Base-by-base conservation (phyloP, 345 rosid genomes). In the Lumnitzera racemosa region DNA sequence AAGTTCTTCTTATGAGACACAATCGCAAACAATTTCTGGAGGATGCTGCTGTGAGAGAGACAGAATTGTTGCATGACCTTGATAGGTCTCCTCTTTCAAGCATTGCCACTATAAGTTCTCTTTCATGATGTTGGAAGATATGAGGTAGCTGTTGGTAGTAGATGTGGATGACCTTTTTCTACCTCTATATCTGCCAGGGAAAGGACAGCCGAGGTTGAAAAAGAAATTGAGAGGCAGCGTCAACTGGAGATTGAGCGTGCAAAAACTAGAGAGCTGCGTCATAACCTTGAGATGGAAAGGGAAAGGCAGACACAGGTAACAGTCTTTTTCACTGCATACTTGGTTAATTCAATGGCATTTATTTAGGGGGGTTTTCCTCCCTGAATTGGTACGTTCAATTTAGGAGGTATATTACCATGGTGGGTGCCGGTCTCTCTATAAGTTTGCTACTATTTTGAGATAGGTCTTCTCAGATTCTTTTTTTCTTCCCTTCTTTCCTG, bases 251-350 rank as follows among this genome's bases (percentile, higher is more conserved):
- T 81, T 61, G 96, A 89, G 67, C 81, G 87, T 59, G 87, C 85
- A 57, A 83, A 77, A 72, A 86, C 92, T 25, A 89, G 82, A 69
- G 96, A 86, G 64, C 74, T 89, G 64, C 83, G 81, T 13, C 79
- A 80, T 72, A 84, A 70, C 64, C 87, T 89, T 72, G 96, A 89
- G 50, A 79, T 86, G 82, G 96, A 89, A 70, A 89, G 82, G 79
- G 96, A 89, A 79, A 76, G 77, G 71, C 96, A 83, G 68, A 68
- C 80, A 48, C 96, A 89, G 86, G 96, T 75, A 77, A 70, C 74
- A 41, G 56, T 47, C 29, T 61, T 67, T 15, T 17, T 52, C 23
- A 1, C 31, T 50, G 6, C 55, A 25, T 9, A 36, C 43, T 36
- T 29, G 53, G n/a, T 24, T 51, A 51, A 36, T 29, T 41, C 49